Evolutionary conservation across 1,284 basidiomycete genomes (phyloP).

Genomic region (Cryptococcus sp.): DNA sequence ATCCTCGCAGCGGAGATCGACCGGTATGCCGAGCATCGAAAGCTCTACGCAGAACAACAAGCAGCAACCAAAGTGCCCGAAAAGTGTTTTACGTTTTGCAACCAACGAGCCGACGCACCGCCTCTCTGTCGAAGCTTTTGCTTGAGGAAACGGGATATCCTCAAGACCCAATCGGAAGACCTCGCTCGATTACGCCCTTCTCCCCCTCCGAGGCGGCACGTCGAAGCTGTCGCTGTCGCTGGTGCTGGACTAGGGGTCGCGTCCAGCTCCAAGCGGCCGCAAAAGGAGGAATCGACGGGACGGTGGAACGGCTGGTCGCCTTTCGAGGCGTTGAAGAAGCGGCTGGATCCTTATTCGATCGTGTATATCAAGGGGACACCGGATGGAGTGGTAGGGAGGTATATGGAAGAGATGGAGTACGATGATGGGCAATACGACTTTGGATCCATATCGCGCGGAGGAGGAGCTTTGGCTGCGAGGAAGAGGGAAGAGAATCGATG

Average conservation of each 20-base stretch:
- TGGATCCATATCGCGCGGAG: slow-evolving; percentile 24
- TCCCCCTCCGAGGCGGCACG: too few species aligned
- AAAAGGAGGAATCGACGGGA: not conserved
- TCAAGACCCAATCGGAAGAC: slow-evolving; percentile 19
- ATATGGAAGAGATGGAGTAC: slow-evolving; percentile 43
- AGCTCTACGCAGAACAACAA: not conserved
- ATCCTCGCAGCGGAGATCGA: not conserved
- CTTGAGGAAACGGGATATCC: slow-evolving; percentile 20
- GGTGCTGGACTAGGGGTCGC: not conserved
- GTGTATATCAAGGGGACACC: slow-evolving; percentile 36
- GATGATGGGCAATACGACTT: slow-evolving; percentile 42
- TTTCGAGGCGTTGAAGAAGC: slow-evolving; percentile 22
- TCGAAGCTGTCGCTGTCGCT: not conserved
- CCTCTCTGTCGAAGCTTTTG: slow-evolving; percentile 41
- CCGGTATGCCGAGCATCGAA: not conserved
- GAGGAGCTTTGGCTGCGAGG: slow-evolving; percentile 11
- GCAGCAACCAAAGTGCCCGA: slow-evolving; percentile 21
- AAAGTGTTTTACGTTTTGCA: slow-evolving; percentile 38
- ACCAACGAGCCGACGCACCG: slow-evolving; percentile 25
- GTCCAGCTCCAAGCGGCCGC: not conserved
- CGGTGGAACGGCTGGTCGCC: slow-evolving; percentile 10
- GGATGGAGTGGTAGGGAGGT: slow-evolving; percentile 40
- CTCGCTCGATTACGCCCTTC: too few species aligned
- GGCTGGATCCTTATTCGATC: slow-evolving; percentile 33
- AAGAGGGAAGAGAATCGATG: slow-evolving; percentile 13